Evolutionary conservation across 2,329 filamentous ascomycete species (phyloP), one percentile per base, ranked within the genome.

Genomic region (Colletotrichum euphorbiae): DNA sequence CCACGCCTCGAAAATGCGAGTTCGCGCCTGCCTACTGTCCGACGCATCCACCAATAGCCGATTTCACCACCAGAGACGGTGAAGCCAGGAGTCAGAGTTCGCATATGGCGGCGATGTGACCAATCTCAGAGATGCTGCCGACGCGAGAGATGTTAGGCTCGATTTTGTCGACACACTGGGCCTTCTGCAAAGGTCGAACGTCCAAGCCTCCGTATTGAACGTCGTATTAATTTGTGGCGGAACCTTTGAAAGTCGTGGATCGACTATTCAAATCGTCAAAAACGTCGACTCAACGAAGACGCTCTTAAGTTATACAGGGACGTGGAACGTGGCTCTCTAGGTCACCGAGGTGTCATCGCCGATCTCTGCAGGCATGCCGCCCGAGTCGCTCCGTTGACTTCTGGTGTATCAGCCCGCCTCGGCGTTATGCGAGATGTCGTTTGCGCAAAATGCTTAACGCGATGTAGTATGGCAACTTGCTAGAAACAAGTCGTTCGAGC

Each of bases 131-230:
- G 60, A 91, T 89, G 1, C 89, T 89, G 19, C 88, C 88, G 45
- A 84, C 82, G 72, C 91, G 89, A n/a, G 83, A 82, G 66, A 91
- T 87, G 75, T 91, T 89, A 0, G 89, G 87, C 73, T 91, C 89
- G 6, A 91, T 77, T 36, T 91, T 84, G 69, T 91, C 89, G 8
- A 91, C 84, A 50, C 84, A 85, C 2, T 80, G 82, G 17, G 87
- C 81, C 71, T 90, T 86, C 8, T 91, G 80, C 74, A 90, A 90
- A 0, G 84, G 85, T 50, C 36, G 36, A 38, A 38, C 36, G 36
- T 5, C 9, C 36, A 11, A 38, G 36, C 36, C 64, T 63, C 3
- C 64, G 59, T 11, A 24, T 67, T 3, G 28, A 67, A 15, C 52
- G 12, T 38, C 36, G 36, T 2, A 7, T 13, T 11, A 38, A 13